These are phyloP conservation scores for Xylaria acuta DNA, from an alignment of 495 filamentous ascomycete species.

Conservation along the genomic window DNA sequence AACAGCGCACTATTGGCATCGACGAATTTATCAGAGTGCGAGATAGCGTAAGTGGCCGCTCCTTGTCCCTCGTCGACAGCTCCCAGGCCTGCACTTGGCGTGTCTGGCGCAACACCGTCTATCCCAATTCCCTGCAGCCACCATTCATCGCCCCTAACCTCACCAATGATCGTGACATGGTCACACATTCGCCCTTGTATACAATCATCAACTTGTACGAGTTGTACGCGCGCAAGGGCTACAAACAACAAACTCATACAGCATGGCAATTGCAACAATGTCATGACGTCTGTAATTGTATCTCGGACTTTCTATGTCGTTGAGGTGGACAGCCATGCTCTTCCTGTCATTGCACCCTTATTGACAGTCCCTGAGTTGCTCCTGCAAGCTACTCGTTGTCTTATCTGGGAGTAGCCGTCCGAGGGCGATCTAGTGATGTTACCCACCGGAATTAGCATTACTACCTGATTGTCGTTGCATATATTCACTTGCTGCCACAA, in stretches of 20 bases:
- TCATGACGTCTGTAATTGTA: neutral
- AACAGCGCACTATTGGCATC: constrained; percentile 49
- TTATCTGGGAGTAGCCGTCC: neutral
- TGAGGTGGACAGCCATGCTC: neutral
- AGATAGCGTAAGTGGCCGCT: constrained; percentile 54
- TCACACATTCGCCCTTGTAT: neutral
- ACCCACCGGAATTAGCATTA: neutral
- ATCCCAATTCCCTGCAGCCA: neutral
- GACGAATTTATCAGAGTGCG: constrained; percentile 57
- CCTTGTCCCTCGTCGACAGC: neutral
- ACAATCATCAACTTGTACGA: neutral
- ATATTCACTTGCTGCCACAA: neutral
- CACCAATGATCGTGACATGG: neutral
- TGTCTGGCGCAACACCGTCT: neutral
- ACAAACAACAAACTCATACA: neutral
- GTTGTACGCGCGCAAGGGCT: neutral
- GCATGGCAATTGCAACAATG: neutral
- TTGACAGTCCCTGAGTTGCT: neutral
- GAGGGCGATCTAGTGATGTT: neutral
- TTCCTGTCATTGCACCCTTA: neutral
- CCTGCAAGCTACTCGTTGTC: neutral
- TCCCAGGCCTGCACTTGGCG: neutral
- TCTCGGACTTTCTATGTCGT: neutral
- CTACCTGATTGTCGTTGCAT: neutral
- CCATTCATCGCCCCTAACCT: neutral